Evolutionary conservation across 768 basidiomycete species (phyloP).

Genomic region (Collybia mongolica): DNA sequence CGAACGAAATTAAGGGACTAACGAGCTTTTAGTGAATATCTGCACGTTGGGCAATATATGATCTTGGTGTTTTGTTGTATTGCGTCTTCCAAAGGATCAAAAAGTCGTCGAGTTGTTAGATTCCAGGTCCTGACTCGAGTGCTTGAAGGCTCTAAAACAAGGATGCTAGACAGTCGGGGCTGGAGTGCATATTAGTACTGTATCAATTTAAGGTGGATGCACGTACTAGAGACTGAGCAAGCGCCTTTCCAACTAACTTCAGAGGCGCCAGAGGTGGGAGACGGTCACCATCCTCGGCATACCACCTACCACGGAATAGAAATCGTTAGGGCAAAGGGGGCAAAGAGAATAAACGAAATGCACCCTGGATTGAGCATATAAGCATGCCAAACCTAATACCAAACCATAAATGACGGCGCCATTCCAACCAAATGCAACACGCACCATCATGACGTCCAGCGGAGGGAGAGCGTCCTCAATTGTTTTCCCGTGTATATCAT

Average conservation of each 20-base stretch:
- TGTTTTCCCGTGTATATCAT: not conserved
- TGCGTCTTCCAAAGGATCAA: slow-evolving; percentile 14
- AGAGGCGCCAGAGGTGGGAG: slow-evolving; percentile 7
- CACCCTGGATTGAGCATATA: slow-evolving; percentile 16
- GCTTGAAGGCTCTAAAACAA: not conserved
- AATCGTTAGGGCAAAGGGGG: not conserved
- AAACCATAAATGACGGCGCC: not conserved
- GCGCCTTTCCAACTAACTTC: not conserved
- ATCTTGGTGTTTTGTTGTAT: not conserved
- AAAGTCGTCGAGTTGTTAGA: not conserved
- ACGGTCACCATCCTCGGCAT: slow-evolving; percentile 13
- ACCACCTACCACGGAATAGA: slow-evolving; percentile 7
- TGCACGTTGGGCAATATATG: slow-evolving; percentile 10
- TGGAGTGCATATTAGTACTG: not conserved
- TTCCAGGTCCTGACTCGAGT: slow-evolving; percentile 4
- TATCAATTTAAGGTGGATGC: not conserved
- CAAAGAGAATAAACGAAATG: not conserved
- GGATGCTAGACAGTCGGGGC: not conserved
- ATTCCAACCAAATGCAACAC: not conserved
- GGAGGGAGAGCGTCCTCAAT: not conserved
- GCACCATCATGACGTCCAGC: slow-evolving; percentile 4
- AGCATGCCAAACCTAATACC: slow-evolving; percentile 13
- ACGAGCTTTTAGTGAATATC: not conserved
- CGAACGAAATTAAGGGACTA: not conserved
- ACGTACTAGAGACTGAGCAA: slow-evolving; percentile 5